Conservation (phyloP, 441 rosid genomes). For the Syzygium malaccense region DNA sequence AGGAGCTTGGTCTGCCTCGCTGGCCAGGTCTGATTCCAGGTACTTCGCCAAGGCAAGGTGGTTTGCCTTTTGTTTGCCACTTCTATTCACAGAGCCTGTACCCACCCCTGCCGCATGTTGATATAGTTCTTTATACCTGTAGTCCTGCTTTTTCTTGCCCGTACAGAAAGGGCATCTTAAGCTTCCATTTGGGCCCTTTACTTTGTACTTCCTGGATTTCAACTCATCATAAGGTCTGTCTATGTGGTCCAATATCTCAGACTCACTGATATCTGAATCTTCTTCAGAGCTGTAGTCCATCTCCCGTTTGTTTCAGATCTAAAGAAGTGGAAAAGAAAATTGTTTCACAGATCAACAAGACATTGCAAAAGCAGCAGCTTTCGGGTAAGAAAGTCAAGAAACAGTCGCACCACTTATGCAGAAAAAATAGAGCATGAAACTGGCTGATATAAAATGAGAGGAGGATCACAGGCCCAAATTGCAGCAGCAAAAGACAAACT, state of each 20-base stretch:
- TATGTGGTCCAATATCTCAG: slow-evolving; percentile 47
- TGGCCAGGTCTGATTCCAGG: slow-evolving; percentile 47
- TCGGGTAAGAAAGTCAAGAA: not conserved
- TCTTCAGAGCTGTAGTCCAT: slow-evolving; percentile 62
- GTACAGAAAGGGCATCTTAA: slow-evolving; percentile 77
- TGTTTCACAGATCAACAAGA: not conserved
- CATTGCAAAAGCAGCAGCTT: not conserved
- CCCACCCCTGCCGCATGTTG: slow-evolving; percentile 85
- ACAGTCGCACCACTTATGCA: not conserved
- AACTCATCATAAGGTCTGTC: slow-evolving; percentile 58
- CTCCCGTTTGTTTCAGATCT: not conserved
- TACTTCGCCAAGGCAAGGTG: slow-evolving; percentile 71
- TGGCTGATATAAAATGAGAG: not conserved
- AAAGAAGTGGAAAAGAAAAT: not conserved
- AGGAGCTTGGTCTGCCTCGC: slow-evolving; percentile 30
- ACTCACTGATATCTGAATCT: slow-evolving; percentile 66
- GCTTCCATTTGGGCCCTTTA: slow-evolving; percentile 42
- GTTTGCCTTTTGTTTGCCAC: slow-evolving; percentile 63
- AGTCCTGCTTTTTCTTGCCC: slow-evolving; percentile 82
- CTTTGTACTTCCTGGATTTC: slow-evolving; percentile 38
- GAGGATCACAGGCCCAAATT: not conserved
- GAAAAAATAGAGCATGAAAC: not conserved
- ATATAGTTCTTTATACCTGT: slow-evolving; percentile 65
- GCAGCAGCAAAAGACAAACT: not conserved
- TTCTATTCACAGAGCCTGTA: slow-evolving; percentile 65